These are phyloP conservation scores for Escallonia rubra DNA, from an alignment of 129 eudicot genomes.

Conservation along the genomic window DNA sequence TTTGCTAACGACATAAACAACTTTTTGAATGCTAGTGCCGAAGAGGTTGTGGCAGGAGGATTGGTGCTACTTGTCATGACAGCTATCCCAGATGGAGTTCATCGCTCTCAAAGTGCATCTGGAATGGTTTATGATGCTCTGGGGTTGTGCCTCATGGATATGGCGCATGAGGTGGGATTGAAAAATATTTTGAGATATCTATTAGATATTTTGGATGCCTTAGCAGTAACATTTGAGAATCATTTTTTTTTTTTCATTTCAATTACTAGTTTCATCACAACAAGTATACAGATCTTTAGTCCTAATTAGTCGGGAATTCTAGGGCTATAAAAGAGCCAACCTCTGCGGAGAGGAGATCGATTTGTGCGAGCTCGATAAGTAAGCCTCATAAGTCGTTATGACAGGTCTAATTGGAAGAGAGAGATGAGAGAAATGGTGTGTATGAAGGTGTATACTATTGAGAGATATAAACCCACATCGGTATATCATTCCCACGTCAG, in stretches of 20 bases:
- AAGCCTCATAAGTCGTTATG: too few relatives aligned
- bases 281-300: too few relatives aligned
- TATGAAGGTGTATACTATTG: too few relatives aligned
- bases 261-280: too few relatives aligned
- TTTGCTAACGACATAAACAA: constrained; percentile 1
- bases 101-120: background rate
- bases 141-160: constrained; percentile 10
- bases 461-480: too few relatives aligned
- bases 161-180: constrained; percentile 9
- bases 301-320: too few relatives aligned
- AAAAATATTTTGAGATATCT: background rate
- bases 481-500: too few relatives aligned
- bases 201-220: background rate
- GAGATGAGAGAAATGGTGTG: too few relatives aligned
- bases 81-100: background rate
- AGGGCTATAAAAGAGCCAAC: too few relatives aligned
- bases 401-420: too few relatives aligned
- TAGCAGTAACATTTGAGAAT: background rate
- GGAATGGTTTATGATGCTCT: background rate
- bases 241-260: background rate
- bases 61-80: constrained; percentile 6
- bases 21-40: constrained; percentile 11
- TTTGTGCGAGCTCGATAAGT: too few relatives aligned
- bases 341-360: too few relatives aligned
- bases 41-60: constrained; percentile 10